Conservation (phyloP, 192 early-diverging fungal species). For the Coemansia sp. region DNA sequence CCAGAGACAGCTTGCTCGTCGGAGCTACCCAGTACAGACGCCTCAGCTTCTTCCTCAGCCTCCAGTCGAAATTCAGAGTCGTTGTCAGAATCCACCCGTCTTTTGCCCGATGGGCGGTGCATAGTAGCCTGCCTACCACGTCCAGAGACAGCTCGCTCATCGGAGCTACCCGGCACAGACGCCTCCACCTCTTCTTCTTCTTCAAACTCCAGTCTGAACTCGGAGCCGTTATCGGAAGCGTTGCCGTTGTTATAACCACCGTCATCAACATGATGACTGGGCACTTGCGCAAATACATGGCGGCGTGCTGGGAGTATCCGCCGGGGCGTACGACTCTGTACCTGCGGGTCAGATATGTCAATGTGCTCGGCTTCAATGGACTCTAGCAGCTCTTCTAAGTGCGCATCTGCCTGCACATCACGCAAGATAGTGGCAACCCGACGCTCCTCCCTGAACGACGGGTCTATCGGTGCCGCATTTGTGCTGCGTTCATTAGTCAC, state of each 20-base stretch:
- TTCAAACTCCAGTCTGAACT: conserved; percentile 19
- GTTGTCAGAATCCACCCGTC: background rate
- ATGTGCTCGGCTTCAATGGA: conserved; percentile 27
- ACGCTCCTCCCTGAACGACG: conserved; percentile 48
- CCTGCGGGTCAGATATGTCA: conserved; percentile 16
- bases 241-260: background rate
- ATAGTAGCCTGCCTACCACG: background rate
- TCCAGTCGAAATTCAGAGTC: conserved; percentile 15
- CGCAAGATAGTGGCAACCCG: conserved; percentile 33
- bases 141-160: background rate
- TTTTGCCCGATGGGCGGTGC: background rate
- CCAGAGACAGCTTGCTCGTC: background rate
- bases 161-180: background rate
- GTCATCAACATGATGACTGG: background rate
- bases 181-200: background rate
- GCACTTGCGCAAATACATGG: conserved; percentile 3
- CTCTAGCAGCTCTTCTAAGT: conserved; percentile 31
- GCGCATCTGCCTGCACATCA: conserved; percentile 21
- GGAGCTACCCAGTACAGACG: background rate
- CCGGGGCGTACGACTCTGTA: conserved; percentile 12
- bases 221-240: background rate
- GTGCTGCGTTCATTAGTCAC: background rate
- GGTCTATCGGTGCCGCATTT: conserved; percentile 23
- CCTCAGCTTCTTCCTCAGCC: conserved; percentile 8
- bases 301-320: conserved; percentile 13